Percentiles rank a stretch among this genome's conserved stretches.
Evolutionary conservation across 2,329 filamentous ascomycete species (phyloP).

Genomic region (Apiospora marii): DNA sequence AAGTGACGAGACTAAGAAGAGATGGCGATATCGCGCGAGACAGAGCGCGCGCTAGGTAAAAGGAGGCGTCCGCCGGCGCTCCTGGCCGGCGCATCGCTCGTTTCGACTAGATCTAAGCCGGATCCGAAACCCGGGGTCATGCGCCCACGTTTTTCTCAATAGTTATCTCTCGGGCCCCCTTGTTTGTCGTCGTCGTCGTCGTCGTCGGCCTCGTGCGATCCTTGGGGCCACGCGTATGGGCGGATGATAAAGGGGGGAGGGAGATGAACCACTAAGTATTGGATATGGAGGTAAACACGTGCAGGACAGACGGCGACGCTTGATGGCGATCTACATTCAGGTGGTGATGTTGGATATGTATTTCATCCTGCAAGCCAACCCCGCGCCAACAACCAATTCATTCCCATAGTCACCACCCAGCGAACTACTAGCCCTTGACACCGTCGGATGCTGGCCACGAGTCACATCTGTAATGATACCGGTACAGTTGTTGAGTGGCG

Average conservation of each 20-base stretch:
- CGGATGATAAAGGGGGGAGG: too few species aligned
- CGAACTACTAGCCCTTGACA: background rate
- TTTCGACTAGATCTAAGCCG: background rate
- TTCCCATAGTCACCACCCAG: too few species aligned
- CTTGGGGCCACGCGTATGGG: background rate
- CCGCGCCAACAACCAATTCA: background rate
- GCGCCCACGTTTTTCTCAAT: background rate
- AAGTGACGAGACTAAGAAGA: background rate
- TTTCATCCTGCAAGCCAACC: background rate
- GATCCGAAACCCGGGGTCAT: background rate
- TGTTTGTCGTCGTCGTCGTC: too few species aligned
- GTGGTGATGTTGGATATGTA: background rate
- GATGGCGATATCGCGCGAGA: background rate
- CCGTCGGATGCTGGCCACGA: background rate
- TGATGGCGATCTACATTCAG: background rate
- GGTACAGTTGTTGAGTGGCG: background rate
- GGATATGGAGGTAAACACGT: background rate
- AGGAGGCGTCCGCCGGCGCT: conserved; percentile 12
- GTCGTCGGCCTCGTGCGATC: background rate
- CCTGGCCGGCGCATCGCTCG: background rate
- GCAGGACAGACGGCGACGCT: background rate
- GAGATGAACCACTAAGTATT: too few species aligned
- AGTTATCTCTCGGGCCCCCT: background rate
- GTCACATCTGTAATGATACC: background rate
- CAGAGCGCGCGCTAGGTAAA: background rate